Evolutionary conservation across 2,329 filamentous ascomycete species (phyloP), one percentile per base, ranked within the genome.

Genomic region (Exophiala spinifera): DNA sequence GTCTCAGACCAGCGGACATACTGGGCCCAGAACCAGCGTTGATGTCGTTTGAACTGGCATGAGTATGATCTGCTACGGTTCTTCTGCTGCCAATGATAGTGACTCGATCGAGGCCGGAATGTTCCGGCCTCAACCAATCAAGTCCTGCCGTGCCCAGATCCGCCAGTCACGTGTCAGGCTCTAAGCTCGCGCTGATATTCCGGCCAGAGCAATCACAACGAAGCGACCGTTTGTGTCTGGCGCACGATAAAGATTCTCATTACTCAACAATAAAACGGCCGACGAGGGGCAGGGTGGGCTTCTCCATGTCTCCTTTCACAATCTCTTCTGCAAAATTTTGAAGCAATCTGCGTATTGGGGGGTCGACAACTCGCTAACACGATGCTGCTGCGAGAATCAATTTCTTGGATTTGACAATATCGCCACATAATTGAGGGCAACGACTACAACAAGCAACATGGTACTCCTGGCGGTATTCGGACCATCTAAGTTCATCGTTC

Each of bases 281-380:
- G 43, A 49, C 42, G 53, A 52, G 50, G 56, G 55, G 56, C 49
- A 19, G 8, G 55, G 60, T 62, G 60, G 58, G 58, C 60, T 55
- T 62, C 58, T 61, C 60, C 60, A 57, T 55, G 34, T 23, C 21
- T 4, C 14, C 19, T 13, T 21, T n/a, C 42, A 20, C 21, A 19
- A 42, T 42, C n/a, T 13, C 21, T 10, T n/a, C 17, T 21, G 7
- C 39, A 20, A 10, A 8, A 42, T 5, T 42, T 7, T 20, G 3
- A 13, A 19, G 39, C 10, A 19, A 42, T 20, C 11, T 42, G 11
- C 4, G 8, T 20, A 42, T 19, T 6, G 3, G 28, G 7, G 28
- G 23, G 28, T 31, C 28, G 11, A 10, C 28, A 25, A 10, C 7
- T 8, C 7, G 11, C 4, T 11, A 31, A 31, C 28, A 25, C 8